These are phyloP conservation scores for Sporothrix luriei DNA, from an alignment of 2,329 filamentous ascomycete species.

Conservation along the genomic window DNA sequence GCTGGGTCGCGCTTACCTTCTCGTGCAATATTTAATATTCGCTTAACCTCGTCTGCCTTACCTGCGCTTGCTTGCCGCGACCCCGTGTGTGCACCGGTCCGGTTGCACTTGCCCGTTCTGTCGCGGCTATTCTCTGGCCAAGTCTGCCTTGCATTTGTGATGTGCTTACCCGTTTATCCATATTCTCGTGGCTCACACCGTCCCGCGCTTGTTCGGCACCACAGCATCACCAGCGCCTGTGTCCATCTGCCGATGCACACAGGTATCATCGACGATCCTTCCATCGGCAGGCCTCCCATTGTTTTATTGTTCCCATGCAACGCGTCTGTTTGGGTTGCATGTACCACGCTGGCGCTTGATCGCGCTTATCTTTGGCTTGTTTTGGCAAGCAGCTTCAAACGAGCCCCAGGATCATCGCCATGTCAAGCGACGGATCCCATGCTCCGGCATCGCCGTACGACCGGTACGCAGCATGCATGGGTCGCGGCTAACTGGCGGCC, in stretches of 20 bases:
- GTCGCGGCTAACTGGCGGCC: slow-evolving; percentile 6
- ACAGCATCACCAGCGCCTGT: background rate
- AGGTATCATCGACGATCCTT: background rate
- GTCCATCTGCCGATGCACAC: slow-evolving; percentile 17
- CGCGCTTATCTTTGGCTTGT: slow-evolving; percentile 9
- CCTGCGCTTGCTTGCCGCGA: slow-evolving; percentile 12
- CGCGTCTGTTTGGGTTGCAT: slow-evolving; percentile 21
- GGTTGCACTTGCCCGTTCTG: slow-evolving; percentile 7
- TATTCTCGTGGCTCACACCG: background rate
- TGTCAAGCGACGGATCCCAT: background rate
- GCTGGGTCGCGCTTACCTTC: slow-evolving; percentile 9
- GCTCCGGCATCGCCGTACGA: slow-evolving; percentile 19
- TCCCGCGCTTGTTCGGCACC: slow-evolving; percentile 7
- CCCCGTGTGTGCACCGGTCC: background rate
- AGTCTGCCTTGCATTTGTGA: slow-evolving; percentile 12
- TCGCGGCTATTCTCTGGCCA: background rate
- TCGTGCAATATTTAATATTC: background rate
- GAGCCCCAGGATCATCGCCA: background rate
- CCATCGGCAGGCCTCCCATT: background rate
- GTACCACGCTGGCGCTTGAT: slow-evolving; percentile 14
- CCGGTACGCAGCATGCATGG: slow-evolving; percentile 6
- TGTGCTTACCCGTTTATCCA: slow-evolving; percentile 7
- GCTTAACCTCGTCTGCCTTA: slow-evolving; percentile 3
- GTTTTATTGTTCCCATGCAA: background rate
- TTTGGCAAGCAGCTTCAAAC: background rate